Base-by-base conservation (phyloP, 257 asterid species). In the Voacanga thouarsii region DNA sequence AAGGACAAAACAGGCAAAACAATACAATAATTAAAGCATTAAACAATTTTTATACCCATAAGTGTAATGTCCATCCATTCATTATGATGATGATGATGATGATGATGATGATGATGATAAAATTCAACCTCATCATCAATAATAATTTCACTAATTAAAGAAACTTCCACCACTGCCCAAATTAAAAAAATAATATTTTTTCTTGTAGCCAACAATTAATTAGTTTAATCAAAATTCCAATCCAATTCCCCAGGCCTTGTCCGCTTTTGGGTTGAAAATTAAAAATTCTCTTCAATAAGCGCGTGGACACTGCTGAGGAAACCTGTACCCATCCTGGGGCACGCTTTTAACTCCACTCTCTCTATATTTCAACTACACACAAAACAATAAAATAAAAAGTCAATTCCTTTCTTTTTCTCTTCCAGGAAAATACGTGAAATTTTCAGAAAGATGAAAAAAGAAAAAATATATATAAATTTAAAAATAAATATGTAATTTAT, bases 281-380 rank as follows among this genome's bases (percentile, higher is more conserved):
- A 18, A 19, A 55, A 55, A 55, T 1, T 1, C 61, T 55, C 12
- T n/a, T 23, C 75, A 76, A 77, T 77, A 77, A 82, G 78, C 88
- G 89, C 83, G 89, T 84, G 84, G 84, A 84, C 74, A 50, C 83
- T 43, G 81, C 75, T 78, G 19, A 70, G 90, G 87, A 72, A 84
- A 84, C 87, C 84, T 84, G 90, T 81, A 80, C 84, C 88, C 86
- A 37, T 71, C 76, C 43, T 63, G 76, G 90, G 88, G 84, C 90
- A 80, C 84, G 82, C 91, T 75, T 80, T 80, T 76, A 78, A 12
- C 77, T 68, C 75, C 30, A 75, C 78, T 75, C 51, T 33, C 83
- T 75, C 75, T 76, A 26, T 76, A 57, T 53, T 79, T 30, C 51
- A 18, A 7, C 7, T 23, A 6, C 33, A 12, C 10, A 0, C 23